Base-by-base conservation (phyloP, 2,329 filamentous ascomycete species). In the Colletotrichum musicola region DNA sequence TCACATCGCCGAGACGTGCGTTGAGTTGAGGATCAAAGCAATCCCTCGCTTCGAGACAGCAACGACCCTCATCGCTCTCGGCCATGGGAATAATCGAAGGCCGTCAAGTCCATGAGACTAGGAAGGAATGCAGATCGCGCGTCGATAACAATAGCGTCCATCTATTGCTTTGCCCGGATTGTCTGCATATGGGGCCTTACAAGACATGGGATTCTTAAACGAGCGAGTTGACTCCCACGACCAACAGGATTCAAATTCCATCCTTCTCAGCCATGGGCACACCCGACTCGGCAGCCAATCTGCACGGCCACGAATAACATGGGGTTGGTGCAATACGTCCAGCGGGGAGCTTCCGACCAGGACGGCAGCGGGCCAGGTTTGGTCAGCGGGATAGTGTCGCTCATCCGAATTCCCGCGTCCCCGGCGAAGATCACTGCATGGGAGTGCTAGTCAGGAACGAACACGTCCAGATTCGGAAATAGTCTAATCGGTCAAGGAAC, bases 1-100 rank as follows among this genome's bases (percentile, higher is more conserved):
- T 66, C 66, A 69, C 42, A 56, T 66, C 35, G 50, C 55, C 62
- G 66, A 69, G 62, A 69, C 66, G 62, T 65, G 66, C 66, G 62
- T 55, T 56, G 56, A 64, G 42, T 40, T 53, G 62, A 65, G 20
- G 66, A 66, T 69, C 66, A 65, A 66, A 69, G 66, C 66, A 65
- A 18, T 14, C 12, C 25, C 27, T 50, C 30, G 30, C 18, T 20
- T 12, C 16, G 42, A 7, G 38, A 30, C 13, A 47, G 30, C 6
- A 54, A 35, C 14, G 20, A 3, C 12, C 20, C 1, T 60, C 55
- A 27, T 44, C 49, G 35, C 49, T 18, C 44, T 56, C 60, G 50
- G 40, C 14, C 50, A 25, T n/a, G 18, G 35, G 50, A 14, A 38
- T 27, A 22, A 12, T 16, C 25, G 16, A 9, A 18, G 13, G 30